Evolutionary conservation across 1,139 yeast species (phyloP), one percentile per base, ranked within the genome.

Genomic region (Scheffersomyces illinoinensis): DNA sequence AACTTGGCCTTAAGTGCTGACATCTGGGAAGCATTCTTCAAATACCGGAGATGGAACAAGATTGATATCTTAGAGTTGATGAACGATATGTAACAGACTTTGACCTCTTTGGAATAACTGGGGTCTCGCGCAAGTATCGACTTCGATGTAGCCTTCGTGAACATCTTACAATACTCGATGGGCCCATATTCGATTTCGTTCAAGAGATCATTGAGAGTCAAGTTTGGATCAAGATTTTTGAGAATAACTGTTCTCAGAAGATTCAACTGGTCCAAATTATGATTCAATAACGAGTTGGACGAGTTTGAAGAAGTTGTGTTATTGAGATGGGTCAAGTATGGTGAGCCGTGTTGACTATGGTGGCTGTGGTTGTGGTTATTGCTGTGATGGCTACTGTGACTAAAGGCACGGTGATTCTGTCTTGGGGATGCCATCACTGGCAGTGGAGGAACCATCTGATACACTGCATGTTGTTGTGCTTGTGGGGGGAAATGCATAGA

Each of bases 131-230:
- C 75, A 50, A 61, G 58, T 8, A 71, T 64, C 52, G 69, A 70
- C 26, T 66, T 65, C 17, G 77, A 76, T 6, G 76, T 71, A 20
- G 74, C 71, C 53, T 70, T 74, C 12, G 75, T 62, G 62, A 74
- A 72, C 69, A 79, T 68, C 59, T 75, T 76, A 60, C 79, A 73
- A 64, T 75, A 76, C 65, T 81, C 84, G 49, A 81, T 78, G 2
- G 85, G 84, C 3, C 84, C 85, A 61, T 67, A 71, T 58, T 79
- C 81, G 51, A 81, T 70, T 23, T 69, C 66, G 59, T 76, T 68
- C 53, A 81, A 68, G 33, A 81, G 67, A 39, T 77, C 74, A 54
- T 69, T 66, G 53, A 80, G 64, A 0, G 74, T 54, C 47, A 79
- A 62, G 26, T 69, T 70, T 23, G 68, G 65, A 54, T 67, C 63